phyloP scores from a whole-genome alignment of 345 rosid species.

The Limnanthes douglasii region DNA sequence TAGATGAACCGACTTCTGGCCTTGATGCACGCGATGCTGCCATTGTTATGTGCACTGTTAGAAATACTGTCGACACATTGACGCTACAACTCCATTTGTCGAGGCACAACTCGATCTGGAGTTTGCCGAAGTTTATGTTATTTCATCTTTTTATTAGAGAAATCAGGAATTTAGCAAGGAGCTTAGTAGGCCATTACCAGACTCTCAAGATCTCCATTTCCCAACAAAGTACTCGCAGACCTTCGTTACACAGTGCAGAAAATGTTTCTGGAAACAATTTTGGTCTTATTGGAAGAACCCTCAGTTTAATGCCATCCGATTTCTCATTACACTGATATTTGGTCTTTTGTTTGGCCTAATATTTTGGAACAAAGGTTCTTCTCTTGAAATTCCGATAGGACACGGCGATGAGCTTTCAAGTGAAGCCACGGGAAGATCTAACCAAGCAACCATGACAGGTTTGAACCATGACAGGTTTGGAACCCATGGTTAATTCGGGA shows the following conservation, averaged over 20 bases:
- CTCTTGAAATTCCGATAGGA: too few relatives aligned
- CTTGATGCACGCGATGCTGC: slow-evolving; percentile 97
- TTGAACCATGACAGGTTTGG: too few relatives aligned
- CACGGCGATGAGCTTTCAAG: too few relatives aligned
- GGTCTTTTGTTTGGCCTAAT: slow-evolving; percentile 52
- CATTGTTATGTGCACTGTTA: slow-evolving; percentile 87
- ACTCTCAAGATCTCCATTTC: slow-evolving; percentile 52
- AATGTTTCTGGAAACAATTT: slow-evolving; percentile 72
- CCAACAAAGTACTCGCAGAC: slow-evolving; percentile 48
- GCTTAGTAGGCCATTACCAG: slow-evolving; percentile 40
- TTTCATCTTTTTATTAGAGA: slow-evolving; percentile 56
- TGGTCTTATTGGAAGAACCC: slow-evolving; percentile 77
- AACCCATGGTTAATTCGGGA: too few relatives aligned
- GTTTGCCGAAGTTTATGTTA: slow-evolving; percentile 62
- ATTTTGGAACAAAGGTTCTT: slow-evolving; percentile 77
- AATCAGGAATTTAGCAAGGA: slow-evolving; percentile 49
- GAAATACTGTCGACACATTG: slow-evolving; percentile 87
- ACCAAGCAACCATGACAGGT: too few relatives aligned
- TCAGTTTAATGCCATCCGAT: slow-evolving; percentile 61
- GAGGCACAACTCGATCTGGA: slow-evolving; percentile 56
- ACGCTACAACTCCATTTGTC: slow-evolving; percentile 39
- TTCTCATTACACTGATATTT: slow-evolving; percentile 37
- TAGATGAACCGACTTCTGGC: slow-evolving; percentile 96
- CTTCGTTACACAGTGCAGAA: slow-evolving; percentile 36
- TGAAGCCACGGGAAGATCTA: too few relatives aligned